These are phyloP conservation scores for Petunia hybrid DNA, from an alignment of 305 asterid species.

Conservation along the genomic window DNA sequence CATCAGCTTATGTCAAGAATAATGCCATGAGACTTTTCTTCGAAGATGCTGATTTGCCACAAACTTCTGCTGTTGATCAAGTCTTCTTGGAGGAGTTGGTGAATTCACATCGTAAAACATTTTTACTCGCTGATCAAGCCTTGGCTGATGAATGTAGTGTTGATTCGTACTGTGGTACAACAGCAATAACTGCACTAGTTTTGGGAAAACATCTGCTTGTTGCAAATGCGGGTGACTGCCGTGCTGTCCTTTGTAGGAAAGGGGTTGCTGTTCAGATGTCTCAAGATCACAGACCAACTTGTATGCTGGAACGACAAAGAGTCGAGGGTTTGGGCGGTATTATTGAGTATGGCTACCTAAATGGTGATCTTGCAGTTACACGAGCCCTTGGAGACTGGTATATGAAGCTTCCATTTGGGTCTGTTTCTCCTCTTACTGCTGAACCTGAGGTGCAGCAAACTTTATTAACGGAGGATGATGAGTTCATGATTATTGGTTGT, in stretches of 20 bases:
- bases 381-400: constrained; percentile 63
- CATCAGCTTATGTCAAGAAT: constrained; percentile 73
- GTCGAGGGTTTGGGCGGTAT: constrained; percentile 63
- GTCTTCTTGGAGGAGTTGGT: constrained; percentile 64
- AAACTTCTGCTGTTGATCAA: constrained; percentile 60
- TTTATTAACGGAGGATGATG: constrained; percentile 52
- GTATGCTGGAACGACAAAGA: constrained; percentile 42
- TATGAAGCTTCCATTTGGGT: constrained; percentile 50
- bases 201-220: constrained; percentile 73
- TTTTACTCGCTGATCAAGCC: constrained; percentile 74
- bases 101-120: constrained; percentile 61
- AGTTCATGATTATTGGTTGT: constrained; percentile 53
- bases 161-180: constrained; percentile 82
- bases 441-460: constrained; percentile 49
- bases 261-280: constrained; percentile 80
- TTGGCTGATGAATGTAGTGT: constrained; percentile 67
- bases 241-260: constrained; percentile 79
- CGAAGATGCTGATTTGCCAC: constrained; percentile 65
- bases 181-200: constrained; percentile 83
- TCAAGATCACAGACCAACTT: constrained; percentile 52
- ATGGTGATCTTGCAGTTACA: constrained; percentile 55
- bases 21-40: constrained; percentile 69
- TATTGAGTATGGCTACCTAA: constrained; percentile 69
- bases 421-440: constrained; percentile 51
- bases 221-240: constrained; percentile 95